Conservation (phyloP, 495 filamentous ascomycete species). For the Thozetella sp. region DNA sequence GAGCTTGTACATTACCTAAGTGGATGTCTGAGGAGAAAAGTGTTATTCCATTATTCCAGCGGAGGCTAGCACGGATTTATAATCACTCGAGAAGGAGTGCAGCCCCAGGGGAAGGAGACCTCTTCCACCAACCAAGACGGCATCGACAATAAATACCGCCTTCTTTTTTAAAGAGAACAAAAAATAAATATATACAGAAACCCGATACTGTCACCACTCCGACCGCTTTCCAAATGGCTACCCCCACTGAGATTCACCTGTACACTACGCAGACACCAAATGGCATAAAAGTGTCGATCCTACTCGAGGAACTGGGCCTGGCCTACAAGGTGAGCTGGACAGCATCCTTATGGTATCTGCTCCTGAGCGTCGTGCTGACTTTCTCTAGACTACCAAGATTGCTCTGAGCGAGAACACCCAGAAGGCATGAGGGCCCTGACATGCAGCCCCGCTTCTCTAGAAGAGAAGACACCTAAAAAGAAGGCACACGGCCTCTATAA, state of each 20-base stretch:
- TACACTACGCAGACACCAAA: conserved; percentile 68
- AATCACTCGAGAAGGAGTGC: too few relatives aligned
- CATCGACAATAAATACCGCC: too few relatives aligned
- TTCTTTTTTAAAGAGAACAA: background rate
- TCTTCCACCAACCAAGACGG: too few relatives aligned
- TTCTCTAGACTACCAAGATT: conserved; percentile 51
- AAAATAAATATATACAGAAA: background rate
- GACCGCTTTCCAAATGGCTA: conserved; percentile 14
- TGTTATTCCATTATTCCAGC: too few relatives aligned
- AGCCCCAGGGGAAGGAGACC: too few relatives aligned
- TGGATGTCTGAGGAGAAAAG: too few relatives aligned
- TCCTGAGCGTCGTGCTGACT: conserved; percentile 7
- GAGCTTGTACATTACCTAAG: too few relatives aligned
- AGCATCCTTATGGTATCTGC: too few relatives aligned
- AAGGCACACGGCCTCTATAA: too few relatives aligned
- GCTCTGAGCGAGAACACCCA: conserved; percentile 73
- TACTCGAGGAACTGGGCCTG: conserved; percentile 82
- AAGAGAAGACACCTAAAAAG: conserved; percentile 26
- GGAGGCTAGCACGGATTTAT: too few relatives aligned
- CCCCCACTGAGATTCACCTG: conserved; percentile 39
- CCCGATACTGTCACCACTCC: background rate
- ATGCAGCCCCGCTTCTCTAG: too few relatives aligned
- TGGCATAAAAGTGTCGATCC: conserved; percentile 82
- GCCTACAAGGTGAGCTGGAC: conserved; percentile 61
- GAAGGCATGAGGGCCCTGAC: conserved; percentile 34